Percentiles rank a stretch among this genome's conserved stretches.
Evolutionary conservation across 129 eudicot species (phyloP).

Genomic region (Arctium lappa): DNA sequence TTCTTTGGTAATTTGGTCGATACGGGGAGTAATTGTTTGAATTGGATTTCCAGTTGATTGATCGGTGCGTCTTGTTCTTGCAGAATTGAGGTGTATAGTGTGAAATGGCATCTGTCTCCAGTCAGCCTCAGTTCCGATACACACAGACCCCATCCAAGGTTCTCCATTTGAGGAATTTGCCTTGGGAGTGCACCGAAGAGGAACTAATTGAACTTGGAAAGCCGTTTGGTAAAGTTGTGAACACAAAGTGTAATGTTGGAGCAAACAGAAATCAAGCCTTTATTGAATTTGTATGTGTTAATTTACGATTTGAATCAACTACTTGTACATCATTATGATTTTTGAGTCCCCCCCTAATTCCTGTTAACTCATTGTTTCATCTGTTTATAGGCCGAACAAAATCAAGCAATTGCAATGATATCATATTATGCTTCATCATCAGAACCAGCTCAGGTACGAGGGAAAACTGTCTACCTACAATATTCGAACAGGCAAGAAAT

Average conservation of each 20-base stretch:
- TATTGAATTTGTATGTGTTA: constrained; percentile 74
- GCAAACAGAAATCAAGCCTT: constrained; percentile 95
- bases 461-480: constrained; percentile 94
- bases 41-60: neutral
- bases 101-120: constrained; percentile 78
- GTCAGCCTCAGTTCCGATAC: constrained; percentile 94
- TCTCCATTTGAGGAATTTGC: constrained; percentile 91
- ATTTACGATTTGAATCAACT: neutral
- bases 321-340: neutral
- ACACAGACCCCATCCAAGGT: constrained; percentile 94
- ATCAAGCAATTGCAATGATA: constrained; percentile 96
- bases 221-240: constrained; percentile 92
- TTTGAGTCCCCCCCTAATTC: neutral
- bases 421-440: constrained; percentile 98
- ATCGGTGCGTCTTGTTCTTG: neutral
- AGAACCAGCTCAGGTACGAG: constrained; percentile 96
- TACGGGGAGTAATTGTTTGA: neutral
- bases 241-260: constrained; percentile 94
- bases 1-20: neutral
- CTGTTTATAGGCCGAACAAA: constrained; percentile 64
- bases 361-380: neutral
- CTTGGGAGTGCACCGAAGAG: constrained; percentile 97
- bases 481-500: constrained; percentile 98
- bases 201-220: constrained; percentile 78
- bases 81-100: constrained; percentile 29